These are phyloP conservation scores for Pythium biforme DNA, from an alignment of 352 stramenopile genomes.

Conservation along the genomic window DNA sequence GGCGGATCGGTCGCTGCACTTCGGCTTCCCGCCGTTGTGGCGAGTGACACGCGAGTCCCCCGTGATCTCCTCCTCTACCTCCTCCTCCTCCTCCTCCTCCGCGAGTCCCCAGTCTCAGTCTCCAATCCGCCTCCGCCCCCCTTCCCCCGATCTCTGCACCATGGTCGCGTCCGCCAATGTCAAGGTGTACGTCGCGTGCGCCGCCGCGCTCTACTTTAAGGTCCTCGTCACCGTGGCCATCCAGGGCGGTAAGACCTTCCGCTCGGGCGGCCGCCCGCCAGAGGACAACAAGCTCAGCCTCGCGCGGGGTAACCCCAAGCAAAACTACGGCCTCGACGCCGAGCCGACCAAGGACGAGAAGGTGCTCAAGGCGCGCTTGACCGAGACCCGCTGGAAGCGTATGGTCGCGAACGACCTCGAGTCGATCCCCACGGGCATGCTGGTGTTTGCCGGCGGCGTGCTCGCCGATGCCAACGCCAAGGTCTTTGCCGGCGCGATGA, in stretches of 20 bases:
- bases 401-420: constrained; percentile 59
- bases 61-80: too few relatives aligned
- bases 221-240: constrained; percentile 26
- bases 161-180: not conserved
- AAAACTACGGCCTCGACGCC: constrained; percentile 33
- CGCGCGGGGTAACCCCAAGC: constrained; percentile 23
- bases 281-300: constrained; percentile 27
- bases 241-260: constrained; percentile 34
- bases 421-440: constrained; percentile 44
- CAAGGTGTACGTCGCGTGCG: constrained; percentile 9
- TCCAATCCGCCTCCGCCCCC: not conserved
- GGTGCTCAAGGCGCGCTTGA: constrained; percentile 20
- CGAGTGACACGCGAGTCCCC: too few relatives aligned
- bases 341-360: constrained; percentile 34
- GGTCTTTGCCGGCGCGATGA: constrained; percentile 26
- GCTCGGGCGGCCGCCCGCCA: constrained; percentile 30
- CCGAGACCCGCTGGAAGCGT: constrained; percentile 45
- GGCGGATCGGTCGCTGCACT: too few relatives aligned
- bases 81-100: not conserved
- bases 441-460: constrained; percentile 39
- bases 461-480: constrained; percentile 21
- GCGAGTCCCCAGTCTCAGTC: not conserved
- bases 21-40: too few relatives aligned
- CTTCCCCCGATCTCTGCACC: not conserved
- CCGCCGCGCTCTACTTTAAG: constrained; percentile 20